Base-by-base conservation (phyloP, 108 stramenopile species). In the Chaetoceros tenuissimus region DNA sequence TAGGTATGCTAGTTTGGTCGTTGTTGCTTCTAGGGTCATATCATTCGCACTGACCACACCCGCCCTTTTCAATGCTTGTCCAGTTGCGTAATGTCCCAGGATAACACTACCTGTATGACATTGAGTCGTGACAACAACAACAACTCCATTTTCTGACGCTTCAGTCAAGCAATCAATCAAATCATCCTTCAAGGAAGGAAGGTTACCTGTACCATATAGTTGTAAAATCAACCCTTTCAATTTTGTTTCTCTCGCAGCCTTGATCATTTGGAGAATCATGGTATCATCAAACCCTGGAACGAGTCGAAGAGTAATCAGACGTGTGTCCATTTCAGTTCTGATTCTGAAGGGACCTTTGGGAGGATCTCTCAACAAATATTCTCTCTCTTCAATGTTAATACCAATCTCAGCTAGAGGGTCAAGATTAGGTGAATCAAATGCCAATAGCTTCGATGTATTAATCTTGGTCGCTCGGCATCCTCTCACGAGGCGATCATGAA, bases 121-220 rank as follows among this genome's bases (percentile, higher is more conserved):
- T 66, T 99, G 98, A 46, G 94, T 93, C 16, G 87, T 62, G n/a
- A 84, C 95, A 50, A 97, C 82, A 20, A 97, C 94, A 8, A 90
- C 54, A 34, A 96, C 81, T 0, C 86, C 94, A n/a, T 64, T 61
- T 7, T 78, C 71, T 24, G 53, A 62, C 23, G 88, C 88, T 57
- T 86, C 85, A 21, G 64, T 69, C 10, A 90, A 69, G 23, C 78
- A 62, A 45, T 84, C 58, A 24, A 90, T 72, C 26, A 90, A 79
- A 18, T 75, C 73, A 43, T 90, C 69, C 34, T 95, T 94, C 8
- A 82, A 73, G 30, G 63, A 62, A 3, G 95, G 96, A 24, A 82
- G 73, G 62, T 97, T 99, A 27, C 98, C 96, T 1, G 97, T 97
- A 28, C 98, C 98, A 60, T 97, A 97, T 17, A 97, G 64, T 65